Base-by-base conservation (phyloP, 2,329 filamentous ascomycete genomes). In the Exserohilum turcica region DNA sequence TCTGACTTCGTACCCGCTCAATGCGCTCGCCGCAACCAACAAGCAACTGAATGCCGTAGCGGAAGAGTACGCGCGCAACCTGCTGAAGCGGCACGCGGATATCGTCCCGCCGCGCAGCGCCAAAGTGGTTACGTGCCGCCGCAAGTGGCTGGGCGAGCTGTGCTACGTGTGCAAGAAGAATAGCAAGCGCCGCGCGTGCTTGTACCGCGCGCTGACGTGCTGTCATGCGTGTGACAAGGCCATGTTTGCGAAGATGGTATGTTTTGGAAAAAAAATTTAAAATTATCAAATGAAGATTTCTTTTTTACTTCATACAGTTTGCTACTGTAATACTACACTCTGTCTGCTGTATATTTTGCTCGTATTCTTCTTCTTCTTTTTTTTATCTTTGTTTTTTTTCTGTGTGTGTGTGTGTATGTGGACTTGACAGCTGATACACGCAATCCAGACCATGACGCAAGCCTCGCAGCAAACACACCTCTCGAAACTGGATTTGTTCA, bases 401-500 rank as follows among this genome's bases (percentile, higher is more conserved):
- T n/a, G n/a, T n/a, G n/a, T n/a, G n/a, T n/a, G n/a, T n/a, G n/a
- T n/a, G n/a, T n/a, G n/a, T n/a, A n/a, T n/a, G n/a, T n/a, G n/a
- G n/a, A n/a, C n/a, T n/a, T n/a, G n/a, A n/a, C n/a, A n/a, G n/a
- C n/a, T n/a, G n/a, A n/a, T n/a, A n/a, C n/a, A n/a, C n/a, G n/a
- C n/a, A n/a, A n/a, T n/a, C n/a, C 16, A 72, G 70, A 72, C 70
- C 28, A 72, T 70, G 67, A 71, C 68, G 0, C 47, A 61, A 28
- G 70, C 67, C 7, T 52, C 40, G 5, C 51, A 42, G 24, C 46
- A 49, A n/a, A 54, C 67, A 16, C 18, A 50, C 3, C 65, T 72
- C 18, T 67, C 65, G 0, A 71, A 72, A 39, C 63, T 72, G 28
- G 69, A 72, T 42, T 55, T 73, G 10, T 72, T 72, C 52, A 72